A percentile compares a stretch with the other conserved stretches of the same genome.
Evolutionary conservation across 345 rosid genomes (phyloP).

Genomic region (Corchorus olitorius): DNA sequence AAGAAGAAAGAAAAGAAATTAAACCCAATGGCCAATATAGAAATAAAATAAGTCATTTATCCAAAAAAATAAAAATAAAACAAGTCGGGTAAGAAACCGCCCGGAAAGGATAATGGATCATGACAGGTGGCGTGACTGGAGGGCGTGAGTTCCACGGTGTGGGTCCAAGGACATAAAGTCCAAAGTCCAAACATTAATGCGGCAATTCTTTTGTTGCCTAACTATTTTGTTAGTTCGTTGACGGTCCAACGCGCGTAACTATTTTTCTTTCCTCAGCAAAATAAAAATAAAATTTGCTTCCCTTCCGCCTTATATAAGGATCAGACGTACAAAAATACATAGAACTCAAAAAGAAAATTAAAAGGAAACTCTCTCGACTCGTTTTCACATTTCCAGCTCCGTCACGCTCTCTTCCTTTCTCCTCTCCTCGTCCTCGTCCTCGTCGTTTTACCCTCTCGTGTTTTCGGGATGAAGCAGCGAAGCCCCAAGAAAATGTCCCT

Average conservation of each 20-base stretch:
- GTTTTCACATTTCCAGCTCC: constrained; percentile 7
- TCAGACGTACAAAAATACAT: background rate
- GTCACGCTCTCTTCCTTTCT: background rate
- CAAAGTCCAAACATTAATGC: background rate
- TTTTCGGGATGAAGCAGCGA: constrained; percentile 54
- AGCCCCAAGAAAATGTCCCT: constrained; percentile 46
- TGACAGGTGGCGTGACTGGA: constrained; percentile 9
- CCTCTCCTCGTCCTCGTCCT: constrained; percentile 8
- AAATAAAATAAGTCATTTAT: too few species aligned
- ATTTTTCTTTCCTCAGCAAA: too few species aligned
- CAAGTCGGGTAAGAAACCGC: too few species aligned
- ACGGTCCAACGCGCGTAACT: background rate
- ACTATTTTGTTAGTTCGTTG: background rate
- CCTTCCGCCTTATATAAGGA: background rate
- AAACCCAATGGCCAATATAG: too few species aligned
- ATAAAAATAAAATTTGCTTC: background rate
- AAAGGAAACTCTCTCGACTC: background rate
- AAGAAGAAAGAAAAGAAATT: too few species aligned
- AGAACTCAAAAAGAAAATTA: background rate
- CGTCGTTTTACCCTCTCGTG: constrained; percentile 1
- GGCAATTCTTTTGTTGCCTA: background rate
- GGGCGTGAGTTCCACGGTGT: background rate
- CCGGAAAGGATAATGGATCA: background rate
- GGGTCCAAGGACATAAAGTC: background rate
- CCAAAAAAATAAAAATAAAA: too few species aligned